Evolutionary conservation across 352 stramenopile species (phyloP).

Genomic region (Globisporangium recalcitrans): DNA sequence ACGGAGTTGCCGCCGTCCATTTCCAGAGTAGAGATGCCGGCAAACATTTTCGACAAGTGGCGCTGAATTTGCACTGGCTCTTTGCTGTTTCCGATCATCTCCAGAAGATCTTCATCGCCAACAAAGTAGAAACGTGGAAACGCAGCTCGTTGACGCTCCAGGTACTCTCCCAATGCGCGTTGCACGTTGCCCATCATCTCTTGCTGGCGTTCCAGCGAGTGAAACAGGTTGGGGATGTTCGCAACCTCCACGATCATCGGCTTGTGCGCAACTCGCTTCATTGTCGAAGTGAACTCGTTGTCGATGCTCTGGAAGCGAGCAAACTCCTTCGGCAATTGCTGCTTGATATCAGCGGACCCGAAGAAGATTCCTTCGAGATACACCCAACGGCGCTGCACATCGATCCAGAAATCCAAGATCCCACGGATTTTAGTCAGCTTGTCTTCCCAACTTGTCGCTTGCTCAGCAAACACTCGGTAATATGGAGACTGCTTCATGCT

Average conservation of each 20-base stretch:
- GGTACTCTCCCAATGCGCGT: slow-evolving; percentile 98
- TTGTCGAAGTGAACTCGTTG: slow-evolving; percentile 97
- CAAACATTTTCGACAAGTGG: slow-evolving; percentile 99
- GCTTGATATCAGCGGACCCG: slow-evolving; percentile 97
- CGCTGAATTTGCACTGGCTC: slow-evolving; percentile 97
- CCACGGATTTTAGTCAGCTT: slow-evolving; percentile 94
- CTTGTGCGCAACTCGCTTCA: slow-evolving; percentile 96
- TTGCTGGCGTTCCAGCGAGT: slow-evolving; percentile 92
- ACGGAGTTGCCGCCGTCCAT: slow-evolving; percentile 69
- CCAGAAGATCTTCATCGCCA: slow-evolving; percentile 99
- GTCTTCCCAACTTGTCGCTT: slow-evolving; percentile 96
- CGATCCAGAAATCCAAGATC: slow-evolving; percentile 99
- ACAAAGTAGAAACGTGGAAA: slow-evolving; percentile 99
- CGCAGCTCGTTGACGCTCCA: slow-evolving; percentile 96
- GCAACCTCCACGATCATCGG: slow-evolving; percentile 95
- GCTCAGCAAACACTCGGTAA: slow-evolving; percentile 98
- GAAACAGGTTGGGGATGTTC: slow-evolving; percentile 88
- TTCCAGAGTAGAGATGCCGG: slow-evolving; percentile 92
- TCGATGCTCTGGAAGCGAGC: slow-evolving; percentile 98
- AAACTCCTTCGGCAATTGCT: slow-evolving; percentile 97
- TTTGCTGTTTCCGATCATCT: slow-evolving; percentile 99
- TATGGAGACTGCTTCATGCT: slow-evolving; percentile 99
- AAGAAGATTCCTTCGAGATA: slow-evolving; percentile 99
- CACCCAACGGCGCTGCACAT: slow-evolving; percentile 99
- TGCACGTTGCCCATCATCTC: slow-evolving; percentile 99